Evolutionary conservation across 2,329 filamentous ascomycete species (phyloP).

Genomic region (Fusarium fracticaudum): DNA sequence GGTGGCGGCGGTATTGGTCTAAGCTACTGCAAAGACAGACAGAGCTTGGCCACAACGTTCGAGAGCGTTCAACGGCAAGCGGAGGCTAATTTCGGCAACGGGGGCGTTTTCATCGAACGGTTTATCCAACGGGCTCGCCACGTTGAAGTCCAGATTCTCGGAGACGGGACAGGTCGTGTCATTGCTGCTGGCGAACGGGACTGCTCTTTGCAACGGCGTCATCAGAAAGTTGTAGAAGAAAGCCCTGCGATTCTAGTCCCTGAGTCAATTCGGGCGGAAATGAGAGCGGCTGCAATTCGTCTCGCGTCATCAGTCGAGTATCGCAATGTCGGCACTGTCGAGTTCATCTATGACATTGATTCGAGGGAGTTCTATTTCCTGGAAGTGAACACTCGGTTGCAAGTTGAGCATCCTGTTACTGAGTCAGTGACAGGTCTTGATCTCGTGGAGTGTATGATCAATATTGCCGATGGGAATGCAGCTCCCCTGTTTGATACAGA

Average conservation of each 20-base stretch:
- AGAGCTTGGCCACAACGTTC: slow-evolving; percentile 46
- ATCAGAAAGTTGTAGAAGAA: slow-evolving; percentile 64
- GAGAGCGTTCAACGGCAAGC: slow-evolving; percentile 52
- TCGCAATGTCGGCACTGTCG: slow-evolving; percentile 55
- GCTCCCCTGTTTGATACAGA: slow-evolving; percentile 25
- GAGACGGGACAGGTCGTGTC: slow-evolving; percentile 54
- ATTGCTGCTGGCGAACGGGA: slow-evolving; percentile 57
- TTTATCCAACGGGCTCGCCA: slow-evolving; percentile 55
- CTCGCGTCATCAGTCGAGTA: slow-evolving; percentile 52
- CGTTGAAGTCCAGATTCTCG: slow-evolving; percentile 61
- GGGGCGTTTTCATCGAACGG: slow-evolving; percentile 54
- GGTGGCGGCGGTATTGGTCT: slow-evolving; percentile 59
- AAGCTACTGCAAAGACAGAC: slow-evolving; percentile 47
- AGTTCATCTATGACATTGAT: slow-evolving; percentile 55
- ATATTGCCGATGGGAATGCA: slow-evolving; percentile 40
- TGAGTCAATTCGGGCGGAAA: slow-evolving; percentile 42
- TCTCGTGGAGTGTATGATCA: slow-evolving; percentile 66
- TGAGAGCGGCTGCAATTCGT: slow-evolving; percentile 50
- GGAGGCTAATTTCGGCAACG: slow-evolving; percentile 54
- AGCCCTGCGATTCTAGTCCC: slow-evolving; percentile 51
- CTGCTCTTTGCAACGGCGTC: slow-evolving; percentile 60
- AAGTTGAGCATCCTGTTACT: slow-evolving; percentile 65
- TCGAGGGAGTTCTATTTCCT: slow-evolving; percentile 55
- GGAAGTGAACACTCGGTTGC: slow-evolving; percentile 59
- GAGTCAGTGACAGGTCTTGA: slow-evolving; percentile 81